Conservation (phyloP, 768 basidiomycete species). For the Mycena albidolilacea region DNA sequence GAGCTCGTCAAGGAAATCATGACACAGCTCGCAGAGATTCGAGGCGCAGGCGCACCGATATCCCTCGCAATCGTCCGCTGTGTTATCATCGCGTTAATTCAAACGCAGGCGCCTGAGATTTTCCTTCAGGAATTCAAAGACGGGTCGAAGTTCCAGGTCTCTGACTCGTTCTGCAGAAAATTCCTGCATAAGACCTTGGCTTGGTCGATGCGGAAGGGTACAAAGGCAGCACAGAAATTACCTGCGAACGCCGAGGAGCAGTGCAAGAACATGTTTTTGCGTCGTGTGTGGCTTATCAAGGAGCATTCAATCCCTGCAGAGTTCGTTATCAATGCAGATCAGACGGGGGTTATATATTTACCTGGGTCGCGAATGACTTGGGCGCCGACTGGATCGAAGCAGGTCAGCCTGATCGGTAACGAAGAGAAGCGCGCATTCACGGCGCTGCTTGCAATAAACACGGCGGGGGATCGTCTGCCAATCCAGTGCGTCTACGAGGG, state of each 20-base stretch:
- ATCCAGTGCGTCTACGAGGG: constrained; percentile 50
- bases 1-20: constrained; percentile 14
- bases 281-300: constrained; percentile 27
- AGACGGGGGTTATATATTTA: constrained; percentile 42
- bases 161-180: no score
- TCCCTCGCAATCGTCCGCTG: no score
- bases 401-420: constrained; percentile 24
- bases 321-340: constrained; percentile 46
- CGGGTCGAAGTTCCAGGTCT: no score
- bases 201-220: no score
- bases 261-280: constrained; percentile 30
- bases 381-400: constrained; percentile 35
- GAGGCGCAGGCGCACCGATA: no score
- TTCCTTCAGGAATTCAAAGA: constrained; percentile 31
- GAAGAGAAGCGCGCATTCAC: constrained; percentile 35
- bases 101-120: no score
- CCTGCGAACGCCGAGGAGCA: constrained; percentile 42
- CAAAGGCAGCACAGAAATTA: not conserved
- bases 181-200: no score
- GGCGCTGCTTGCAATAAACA: constrained; percentile 39
- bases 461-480: constrained; percentile 45
- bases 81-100: no score
- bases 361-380: constrained; percentile 38
- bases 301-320: constrained; percentile 37
- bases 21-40: not conserved